Base-by-base conservation (phyloP, 1,139 yeast species). In the Entelexis sorbosivorans region DNA sequence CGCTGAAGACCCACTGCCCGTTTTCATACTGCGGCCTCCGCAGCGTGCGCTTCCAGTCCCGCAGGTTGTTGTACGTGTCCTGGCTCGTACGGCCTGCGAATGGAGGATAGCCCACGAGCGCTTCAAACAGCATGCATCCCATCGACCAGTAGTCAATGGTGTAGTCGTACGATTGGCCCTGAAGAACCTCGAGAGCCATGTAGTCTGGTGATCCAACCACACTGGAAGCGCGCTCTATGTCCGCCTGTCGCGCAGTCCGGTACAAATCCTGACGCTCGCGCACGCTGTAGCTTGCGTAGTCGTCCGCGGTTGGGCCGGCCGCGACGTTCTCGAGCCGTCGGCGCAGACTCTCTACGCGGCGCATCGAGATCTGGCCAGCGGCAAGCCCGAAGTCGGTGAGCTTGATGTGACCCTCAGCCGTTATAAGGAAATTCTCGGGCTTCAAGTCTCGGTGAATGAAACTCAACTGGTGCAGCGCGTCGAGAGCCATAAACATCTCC, bases 61-160 rank as follows among this genome's bases (percentile, higher is more conserved):
- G 87, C 67, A 93, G 74, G 64, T 93, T 93, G 60, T 89, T 79
- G 68, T 93, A 93, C 0, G 98, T 91, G 66, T 93, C 98, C 63
- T 91, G 95, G 48, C 91, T 86, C 47, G 86, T 79, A 38, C 89
- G 79, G 1, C 98, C 99, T 44, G 95, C 82, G 64, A 93, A 93
- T 44, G 99, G 99, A 2, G 99, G 95, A 67, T 86, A 93, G 0
- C 97, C 96, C 50, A 88, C 86, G 61, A 89, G 76, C 56, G 95
- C 85, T 67, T 89, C 97, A 64, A 84, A 89, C 26, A 89, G 72
- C 78, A 86, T 86, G 67, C 98, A 93, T 1, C 98, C 99, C 51
- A 93, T 74, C 0, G 97, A 89, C 99, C 99, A 93, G 67, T 93
- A 93, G 71, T 93, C 99, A 56, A 93, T 94, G 19, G 98, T 89